Evolutionary conservation across 1,284 basidiomycete species (phyloP), one percentile per base, ranked within the genome.

Genomic region (Schizophyllum amplum): DNA sequence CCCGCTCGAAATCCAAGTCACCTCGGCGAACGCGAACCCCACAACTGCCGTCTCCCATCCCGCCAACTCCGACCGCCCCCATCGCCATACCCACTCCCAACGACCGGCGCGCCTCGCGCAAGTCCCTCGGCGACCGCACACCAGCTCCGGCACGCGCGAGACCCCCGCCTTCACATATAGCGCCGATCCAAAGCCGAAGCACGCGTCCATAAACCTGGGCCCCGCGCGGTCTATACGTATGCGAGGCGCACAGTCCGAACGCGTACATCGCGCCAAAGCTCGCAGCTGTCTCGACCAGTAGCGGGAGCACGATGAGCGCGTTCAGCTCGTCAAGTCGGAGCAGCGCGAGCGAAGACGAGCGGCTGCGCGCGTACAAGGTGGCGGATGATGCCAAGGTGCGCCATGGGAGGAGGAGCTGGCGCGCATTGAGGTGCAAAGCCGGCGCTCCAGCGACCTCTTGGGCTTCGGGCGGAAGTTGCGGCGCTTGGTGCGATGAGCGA

Each of bases 351-450:
- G 66, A 70, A 42, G 64, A 69, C 46, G 68, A 65, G 57, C 33
- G 33, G 17, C 33, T 9, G 33, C 33, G 33, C 11, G 33, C 33
- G 13, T 42, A 9, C 33, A 42, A 42, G 33, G 33, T 42, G 13
- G 64, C 63, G 23, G 69, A 69, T 22, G 72, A 73, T 33, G 66
- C 59, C 47, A 58, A 80, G 24, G 76, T 86, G 63, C 74, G 76
- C 58, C 84, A 60, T 90, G 88, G 88, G 88, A 90, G 69, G 80
- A 82, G 65, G 87, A 90, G 72, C 76, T 90, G 51, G 80, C 76
- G 60, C 77, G 80, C 60, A 88, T 90, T 63, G 87, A 90, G 71
- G 71, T 73, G 62, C 74, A 73, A 65, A 86, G 83, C 64, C 76
- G 81, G 57, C 75, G 79, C 63, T 81, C 77, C 57, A 87, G 82